These are phyloP conservation scores for Hymenochaete sp. DNA, from an alignment of 1,284 basidiomycete genomes.

Conservation along the genomic window DNA sequence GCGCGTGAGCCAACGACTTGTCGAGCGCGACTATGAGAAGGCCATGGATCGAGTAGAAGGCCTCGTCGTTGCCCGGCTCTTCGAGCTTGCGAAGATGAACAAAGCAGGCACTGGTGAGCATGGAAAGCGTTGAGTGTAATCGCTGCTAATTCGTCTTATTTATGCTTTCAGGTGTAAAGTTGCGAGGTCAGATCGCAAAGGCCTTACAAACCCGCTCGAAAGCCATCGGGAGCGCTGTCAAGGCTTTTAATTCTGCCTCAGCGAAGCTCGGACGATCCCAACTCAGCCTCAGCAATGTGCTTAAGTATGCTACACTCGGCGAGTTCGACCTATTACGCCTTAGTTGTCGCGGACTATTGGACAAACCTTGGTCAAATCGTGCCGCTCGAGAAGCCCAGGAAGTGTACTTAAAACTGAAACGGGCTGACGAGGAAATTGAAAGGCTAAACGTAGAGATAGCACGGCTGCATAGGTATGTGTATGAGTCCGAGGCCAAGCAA, in stretches of 20 bases:
- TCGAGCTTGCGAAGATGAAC: constrained; percentile 28
- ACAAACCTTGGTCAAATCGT: constrained; percentile 26
- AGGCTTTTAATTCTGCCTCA: constrained; percentile 25
- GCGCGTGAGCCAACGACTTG: constrained; percentile 16
- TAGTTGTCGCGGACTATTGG: constrained; percentile 24
- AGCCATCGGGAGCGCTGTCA: constrained; percentile 23
- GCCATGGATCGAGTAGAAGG: constrained; percentile 25
- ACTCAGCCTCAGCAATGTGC: constrained; percentile 25
- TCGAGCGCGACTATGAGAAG: constrained; percentile 20
- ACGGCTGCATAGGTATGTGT: too few relatives aligned
- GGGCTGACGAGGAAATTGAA: constrained; percentile 29
- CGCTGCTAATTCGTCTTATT: neutral
- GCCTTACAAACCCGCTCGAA: constrained; percentile 22
- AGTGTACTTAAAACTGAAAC: constrained; percentile 23
- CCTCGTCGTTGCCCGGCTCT: constrained; percentile 26
- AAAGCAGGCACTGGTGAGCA: constrained; percentile 19
- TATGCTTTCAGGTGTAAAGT: constrained; percentile 24
- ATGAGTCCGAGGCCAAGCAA: too few relatives aligned
- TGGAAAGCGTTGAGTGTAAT: constrained; percentile 5
- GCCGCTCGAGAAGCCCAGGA: constrained; percentile 24
- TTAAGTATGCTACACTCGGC: constrained; percentile 27
- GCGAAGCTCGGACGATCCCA: constrained; percentile 17
- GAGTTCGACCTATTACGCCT: constrained; percentile 31
- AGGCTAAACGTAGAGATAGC: constrained; percentile 27
- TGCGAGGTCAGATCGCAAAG: constrained; percentile 26